These are phyloP conservation scores for Penicillium parvum DNA, from an alignment of 495 filamentous ascomycete species.

Conservation along the genomic window DNA sequence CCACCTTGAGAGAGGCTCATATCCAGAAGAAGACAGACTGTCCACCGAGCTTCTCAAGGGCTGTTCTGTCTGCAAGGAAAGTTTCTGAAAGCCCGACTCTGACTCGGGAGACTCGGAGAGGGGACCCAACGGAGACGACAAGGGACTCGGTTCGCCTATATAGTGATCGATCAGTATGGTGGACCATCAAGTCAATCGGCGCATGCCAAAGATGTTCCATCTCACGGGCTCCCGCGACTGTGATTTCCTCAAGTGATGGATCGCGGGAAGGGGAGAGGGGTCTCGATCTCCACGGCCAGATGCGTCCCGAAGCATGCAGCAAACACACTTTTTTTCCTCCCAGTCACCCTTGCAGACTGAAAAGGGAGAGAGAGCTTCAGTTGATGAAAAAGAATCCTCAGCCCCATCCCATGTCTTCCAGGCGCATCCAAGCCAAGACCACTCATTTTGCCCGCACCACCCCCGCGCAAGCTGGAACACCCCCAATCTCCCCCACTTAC, in stretches of 20 bases:
- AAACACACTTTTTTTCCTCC: background rate
- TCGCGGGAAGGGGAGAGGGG: conserved; percentile 3
- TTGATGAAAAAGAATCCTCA: no score
- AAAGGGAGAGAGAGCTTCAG: no score
- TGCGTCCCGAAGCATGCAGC: conserved; percentile 11
- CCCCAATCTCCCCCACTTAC: conserved; percentile 1
- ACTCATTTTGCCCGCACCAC: no score
- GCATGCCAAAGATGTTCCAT: conserved; percentile 6
- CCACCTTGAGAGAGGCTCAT: conserved; percentile 43
- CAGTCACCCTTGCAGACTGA: no score
- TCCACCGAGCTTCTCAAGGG: conserved; percentile 42
- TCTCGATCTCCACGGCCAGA: conserved; percentile 17
- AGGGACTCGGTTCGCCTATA: conserved; percentile 44
- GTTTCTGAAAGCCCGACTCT: conserved; percentile 52
- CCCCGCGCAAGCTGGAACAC: background rate
- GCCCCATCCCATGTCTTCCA: no score
- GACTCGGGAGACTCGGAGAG: conserved; percentile 42
- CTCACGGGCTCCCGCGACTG: conserved; percentile 3
- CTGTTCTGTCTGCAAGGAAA: conserved; percentile 42
- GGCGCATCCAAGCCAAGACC: no score
- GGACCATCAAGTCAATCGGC: conserved; percentile 10
- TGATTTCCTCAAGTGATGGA: conserved; percentile 18
- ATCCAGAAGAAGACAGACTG: conserved; percentile 37
- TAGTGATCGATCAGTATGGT: conserved; percentile 18
- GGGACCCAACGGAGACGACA: conserved; percentile 43